phyloP scores from a whole-genome alignment of 164 flowering plant genomes.

The Tetracentron sinense region DNA sequence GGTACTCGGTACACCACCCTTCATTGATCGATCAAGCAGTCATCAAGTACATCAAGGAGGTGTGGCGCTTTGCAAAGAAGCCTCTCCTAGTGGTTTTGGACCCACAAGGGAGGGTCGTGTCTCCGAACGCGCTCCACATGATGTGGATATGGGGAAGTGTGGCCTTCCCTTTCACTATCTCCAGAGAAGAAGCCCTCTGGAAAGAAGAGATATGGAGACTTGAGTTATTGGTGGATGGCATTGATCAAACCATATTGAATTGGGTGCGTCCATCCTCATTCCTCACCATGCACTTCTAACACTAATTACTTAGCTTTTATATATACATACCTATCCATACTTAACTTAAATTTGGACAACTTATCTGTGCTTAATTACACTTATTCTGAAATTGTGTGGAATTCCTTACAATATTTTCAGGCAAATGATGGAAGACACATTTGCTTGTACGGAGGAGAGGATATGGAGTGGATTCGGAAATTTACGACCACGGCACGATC shows the following conservation, averaged over 20 bases:
- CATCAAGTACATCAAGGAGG: constrained; percentile 44
- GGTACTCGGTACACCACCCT: background rate
- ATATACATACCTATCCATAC: no score
- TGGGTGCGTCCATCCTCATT: constrained; percentile 31
- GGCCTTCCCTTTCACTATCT: constrained; percentile 48
- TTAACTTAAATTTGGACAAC: no score
- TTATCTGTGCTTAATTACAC: background rate
- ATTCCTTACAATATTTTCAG: no score
- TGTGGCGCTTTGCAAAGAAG: constrained; percentile 46
- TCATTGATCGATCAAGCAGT: background rate
- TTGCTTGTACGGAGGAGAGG: no score
- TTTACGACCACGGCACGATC: no score
- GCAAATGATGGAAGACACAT: no score
- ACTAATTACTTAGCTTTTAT: background rate
- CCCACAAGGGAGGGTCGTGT: constrained; percentile 38
- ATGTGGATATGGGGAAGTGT: constrained; percentile 60
- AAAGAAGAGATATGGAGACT: constrained; percentile 45
- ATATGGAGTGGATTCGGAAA: no score
- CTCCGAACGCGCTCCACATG: constrained; percentile 52
- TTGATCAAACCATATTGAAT: constrained; percentile 29
- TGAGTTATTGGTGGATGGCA: constrained; percentile 34
- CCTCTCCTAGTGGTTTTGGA: constrained; percentile 47
- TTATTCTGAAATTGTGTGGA: no score
- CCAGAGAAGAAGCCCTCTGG: constrained; percentile 50
- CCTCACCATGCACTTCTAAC: no score